Evolutionary conservation across 345 rosid species (phyloP), one percentile per base, ranked within the genome.

Genomic region (Eucalyptus marginata): DNA sequence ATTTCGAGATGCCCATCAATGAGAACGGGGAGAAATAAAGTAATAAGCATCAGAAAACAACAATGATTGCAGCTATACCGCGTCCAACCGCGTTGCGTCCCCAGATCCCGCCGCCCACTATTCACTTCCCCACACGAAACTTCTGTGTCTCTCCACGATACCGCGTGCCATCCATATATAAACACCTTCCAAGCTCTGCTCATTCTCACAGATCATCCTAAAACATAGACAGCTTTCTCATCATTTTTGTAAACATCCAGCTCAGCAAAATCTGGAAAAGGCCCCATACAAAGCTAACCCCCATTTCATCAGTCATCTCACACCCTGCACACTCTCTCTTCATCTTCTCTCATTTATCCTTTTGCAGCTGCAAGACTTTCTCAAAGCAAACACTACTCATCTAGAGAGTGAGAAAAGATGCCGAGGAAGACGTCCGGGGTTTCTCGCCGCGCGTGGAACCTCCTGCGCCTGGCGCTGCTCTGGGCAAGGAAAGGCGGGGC

Each of bases 401-500:
- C 46, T 76, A 36, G 83, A 64, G 25, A 36, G 27, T 3, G 10
- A 10, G 7, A 12, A 11, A 36, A 40, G 25, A 50, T 18, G 66
- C 31, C 25, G 15, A n/a, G 43, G 87, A 86, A 86, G 87, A 15
- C 52, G 2, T 54, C 33, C 8, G 86, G 51, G 29, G 90, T 90
- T 18, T 81, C 86, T 49, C 91, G 84, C 6, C 90, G 91, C 86
- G 96, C 93, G 3, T 96, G 97, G 99, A 92, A 88, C 87, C 56
- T 95, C 10, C 92, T 96, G 85, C 94, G 95, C 14, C 87, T 95
- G 27, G 95, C 94, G 47, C 90, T 98, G 90, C 83, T 95, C 54
- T 96, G 98, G 98, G 93, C 94, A 22, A 93, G 97, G 92, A 98
- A 94, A 93, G 97, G 98, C 7, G 93, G 94, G 25, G 92, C 92